A percentile compares a stretch with the other conserved stretches of the same genome.
These are phyloP conservation scores for Leishmania amazonensis DNA, from an alignment of 208 protist genomes.

Conservation along the genomic window DNA sequence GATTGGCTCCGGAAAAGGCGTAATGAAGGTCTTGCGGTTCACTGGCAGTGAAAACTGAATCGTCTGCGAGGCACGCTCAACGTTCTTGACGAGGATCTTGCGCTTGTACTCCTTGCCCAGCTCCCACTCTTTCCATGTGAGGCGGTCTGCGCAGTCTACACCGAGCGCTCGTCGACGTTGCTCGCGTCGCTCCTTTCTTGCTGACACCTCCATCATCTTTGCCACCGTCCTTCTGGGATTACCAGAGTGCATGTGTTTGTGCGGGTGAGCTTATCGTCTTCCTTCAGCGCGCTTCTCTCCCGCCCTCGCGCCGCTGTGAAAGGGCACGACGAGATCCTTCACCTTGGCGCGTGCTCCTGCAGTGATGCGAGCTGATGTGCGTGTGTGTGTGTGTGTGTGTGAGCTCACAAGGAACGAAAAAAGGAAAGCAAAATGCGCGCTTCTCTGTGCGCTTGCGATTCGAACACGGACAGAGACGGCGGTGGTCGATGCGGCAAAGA, in stretches of 20 bases:
- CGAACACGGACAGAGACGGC: not conserved
- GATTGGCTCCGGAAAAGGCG: constrained; percentile 86
- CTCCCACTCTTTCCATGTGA: constrained; percentile 89
- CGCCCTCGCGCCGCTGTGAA: not conserved
- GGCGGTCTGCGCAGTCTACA: constrained; percentile 79
- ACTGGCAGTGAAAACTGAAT: constrained; percentile 83
- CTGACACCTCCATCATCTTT: not conserved
- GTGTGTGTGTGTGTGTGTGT: not conserved
- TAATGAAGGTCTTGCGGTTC: constrained; percentile 76
- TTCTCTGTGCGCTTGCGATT: constrained; percentile 2
- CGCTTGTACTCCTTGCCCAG: constrained; percentile 86
- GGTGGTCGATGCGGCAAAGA: not conserved
- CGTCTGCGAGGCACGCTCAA: constrained; percentile 65
- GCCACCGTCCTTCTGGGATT: not conserved
- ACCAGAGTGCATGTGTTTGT: not conserved
- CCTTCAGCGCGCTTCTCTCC: not conserved
- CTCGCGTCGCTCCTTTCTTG: constrained; percentile 39
- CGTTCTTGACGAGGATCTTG: constrained; percentile 89
- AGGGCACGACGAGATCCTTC: not conserved
- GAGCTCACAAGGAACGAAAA: not conserved
- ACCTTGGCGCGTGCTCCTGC: not conserved
- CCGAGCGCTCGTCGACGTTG: constrained; percentile 72
- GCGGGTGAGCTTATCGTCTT: not conserved
- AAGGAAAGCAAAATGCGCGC: not conserved
- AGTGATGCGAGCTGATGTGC: not conserved